Base-by-base conservation (phyloP, 1,284 basidiomycete species). In the Sporisorium iseilematis-ciliati region DNA sequence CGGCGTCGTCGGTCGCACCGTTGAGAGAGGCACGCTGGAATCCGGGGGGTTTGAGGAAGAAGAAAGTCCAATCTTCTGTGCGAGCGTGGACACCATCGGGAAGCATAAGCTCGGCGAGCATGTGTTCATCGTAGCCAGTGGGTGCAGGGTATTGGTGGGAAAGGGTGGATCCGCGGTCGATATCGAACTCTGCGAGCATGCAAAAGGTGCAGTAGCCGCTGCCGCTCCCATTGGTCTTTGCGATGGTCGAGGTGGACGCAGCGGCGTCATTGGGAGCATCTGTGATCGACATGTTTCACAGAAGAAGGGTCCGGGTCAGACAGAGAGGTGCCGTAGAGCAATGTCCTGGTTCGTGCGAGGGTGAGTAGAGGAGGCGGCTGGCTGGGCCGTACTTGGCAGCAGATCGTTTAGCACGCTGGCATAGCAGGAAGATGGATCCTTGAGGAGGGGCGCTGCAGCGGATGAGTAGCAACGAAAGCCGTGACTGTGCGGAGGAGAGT, bases 1-100 rank as follows among this genome's bases (percentile, higher is more conserved):
- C 53, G 41, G 52, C n/a, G 18, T 65, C 46, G 3, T 57, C 54
- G 10, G 40, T n/a, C 4, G 45, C 40, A 41, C 65, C 57, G 35
- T 31, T 35, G 12, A 61, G 45, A 2, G 62, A 43, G 21, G 51
- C 20, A 29, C 68, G 62, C n/a, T 65, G 20, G 18, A 40, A 51
- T 1, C 55, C 68, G 41, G 65, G 65, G 4, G 69, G 65, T 49
- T 76, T 76, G 63, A 98, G 90, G 85, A 97, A 97, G 88, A 99
- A 98, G 60, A 97, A 91, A 4, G 96, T 99, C 96, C 95, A 99
- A 86, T 99, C 96, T 85, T 97, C 94, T 18, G 92, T 87, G 72
- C 96, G 92, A 54, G 92, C 90, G 86, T 99, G 97, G 14, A 95
- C 95, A 14, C 97, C 97, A 85, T 99, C 96, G 1, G 96, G 96